Base-by-base conservation (phyloP, 768 basidiomycete genomes). In the Lentinula guzmanii region DNA sequence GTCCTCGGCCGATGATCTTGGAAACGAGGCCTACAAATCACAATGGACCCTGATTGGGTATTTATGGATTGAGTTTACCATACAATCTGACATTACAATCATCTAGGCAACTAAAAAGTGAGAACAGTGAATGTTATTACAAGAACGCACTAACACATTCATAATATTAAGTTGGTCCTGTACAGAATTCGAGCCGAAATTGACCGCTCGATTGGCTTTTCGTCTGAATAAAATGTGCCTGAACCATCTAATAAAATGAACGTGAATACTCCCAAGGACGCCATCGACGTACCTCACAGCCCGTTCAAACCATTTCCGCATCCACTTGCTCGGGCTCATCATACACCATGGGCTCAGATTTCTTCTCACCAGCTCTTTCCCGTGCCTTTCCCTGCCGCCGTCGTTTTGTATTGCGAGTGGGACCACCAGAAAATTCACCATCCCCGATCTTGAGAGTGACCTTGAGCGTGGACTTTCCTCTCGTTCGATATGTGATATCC, bases 381-480 rank as follows among this genome's bases (percentile, higher is more conserved):
- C 24, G 39, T 52, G 50, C 37, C 41, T 52, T 52, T 21, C 48
- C 37, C 41, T 59, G 31, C 37, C 48, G 58, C 46, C 24, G 31
- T 50, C 51, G 48, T 28, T 60, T 60, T 46, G 21, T 9, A 50
- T 60, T 43, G 31, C 39, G 34, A 31, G 34, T 42, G 37, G 51
- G 50, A 41, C 45, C 39, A 39, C 18, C 39, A n/a, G 59, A 51
- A 52, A 34, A 58, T 64, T 81, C 75, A n/a, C 83, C 87, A 56
- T 86, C 81, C 8, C 86, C 86, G 52, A 91, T 80, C 62, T 74
- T 84, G 52, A 93, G 76, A 42, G 82, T 71, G 28, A 90, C 72
- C 53, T 77, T 79, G 39, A 93, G 75, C 15, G 84, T 83, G 15
- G 90, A 91, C 70, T 93, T 93, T 62, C 80, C 79, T 54, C 91